Percentiles rank a stretch among this genome's conserved stretches.
phyloP scores from a whole-genome alignment of 1,284 basidiomycete species.

The Schizophyllum commune region DNA sequence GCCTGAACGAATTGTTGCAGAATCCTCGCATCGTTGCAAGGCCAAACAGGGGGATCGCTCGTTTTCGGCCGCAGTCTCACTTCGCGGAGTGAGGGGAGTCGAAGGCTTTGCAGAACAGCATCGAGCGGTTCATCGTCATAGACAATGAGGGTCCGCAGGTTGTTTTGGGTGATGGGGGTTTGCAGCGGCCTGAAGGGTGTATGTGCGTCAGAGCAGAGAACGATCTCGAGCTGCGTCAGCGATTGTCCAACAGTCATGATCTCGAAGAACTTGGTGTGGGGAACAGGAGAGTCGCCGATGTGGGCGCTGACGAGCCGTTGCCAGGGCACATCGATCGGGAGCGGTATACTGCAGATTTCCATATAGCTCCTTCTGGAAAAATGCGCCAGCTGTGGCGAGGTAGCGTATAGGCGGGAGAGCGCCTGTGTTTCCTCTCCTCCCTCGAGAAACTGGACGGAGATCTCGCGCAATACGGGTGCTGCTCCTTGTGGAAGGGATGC shows the following conservation, averaged over 20 bases:
- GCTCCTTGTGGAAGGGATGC: background rate
- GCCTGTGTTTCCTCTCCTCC: background rate
- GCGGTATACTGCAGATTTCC: background rate
- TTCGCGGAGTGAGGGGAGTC: background rate
- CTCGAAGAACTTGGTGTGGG: background rate
- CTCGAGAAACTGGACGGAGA: background rate
- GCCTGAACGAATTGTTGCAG: background rate
- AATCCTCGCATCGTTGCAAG: background rate
- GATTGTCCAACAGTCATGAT: background rate
- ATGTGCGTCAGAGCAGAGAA: background rate
- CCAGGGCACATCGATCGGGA: background rate
- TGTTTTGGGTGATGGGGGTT: background rate
- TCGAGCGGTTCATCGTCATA: background rate
- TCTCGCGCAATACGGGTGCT: background rate
- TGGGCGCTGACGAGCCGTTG: background rate
- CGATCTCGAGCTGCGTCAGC: no score
- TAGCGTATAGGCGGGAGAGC: background rate
- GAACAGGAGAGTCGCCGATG: background rate
- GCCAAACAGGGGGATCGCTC: background rate
- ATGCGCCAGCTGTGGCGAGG: background rate
- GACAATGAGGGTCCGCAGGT: background rate
- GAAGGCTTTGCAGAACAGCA: background rate
- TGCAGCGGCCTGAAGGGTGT: background rate
- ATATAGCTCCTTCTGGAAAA: background rate
- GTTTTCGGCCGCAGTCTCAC: background rate